A percentile compares a stretch with the other conserved stretches of the same genome.
Conservation (phyloP, 1,139 yeast species). For the Pneumocystis murina region DNA sequence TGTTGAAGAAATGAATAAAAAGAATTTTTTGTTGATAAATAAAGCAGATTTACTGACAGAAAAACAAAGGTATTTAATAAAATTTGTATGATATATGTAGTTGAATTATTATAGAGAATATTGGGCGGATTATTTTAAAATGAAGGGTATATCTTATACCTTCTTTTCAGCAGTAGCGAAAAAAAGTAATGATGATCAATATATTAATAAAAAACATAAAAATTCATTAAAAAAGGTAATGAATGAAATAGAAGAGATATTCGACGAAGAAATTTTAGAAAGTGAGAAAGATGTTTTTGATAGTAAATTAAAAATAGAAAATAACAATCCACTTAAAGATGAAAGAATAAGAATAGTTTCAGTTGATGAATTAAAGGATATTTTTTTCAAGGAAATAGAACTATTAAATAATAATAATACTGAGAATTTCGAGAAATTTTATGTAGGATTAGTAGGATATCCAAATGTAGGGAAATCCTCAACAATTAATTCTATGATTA, state of each 20-base stretch:
- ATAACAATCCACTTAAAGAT: constrained; percentile 21
- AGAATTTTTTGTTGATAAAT: constrained; percentile 70
- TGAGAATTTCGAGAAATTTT: constrained; percentile 33
- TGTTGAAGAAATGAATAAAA: constrained; percentile 64
- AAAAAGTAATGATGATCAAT: not conserved
- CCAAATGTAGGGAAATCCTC: constrained; percentile 96
- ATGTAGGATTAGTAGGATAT: constrained; percentile 82
- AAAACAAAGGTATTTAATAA: constrained; percentile 39
- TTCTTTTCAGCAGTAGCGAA: constrained; percentile 81
- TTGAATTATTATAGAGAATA: constrained; percentile 21
- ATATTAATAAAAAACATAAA: constrained; percentile 21
- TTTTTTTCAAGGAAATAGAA: constrained; percentile 73
- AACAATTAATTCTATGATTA: constrained; percentile 87
- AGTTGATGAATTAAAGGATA: constrained; percentile 68
- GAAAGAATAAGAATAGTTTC: constrained; percentile 47
- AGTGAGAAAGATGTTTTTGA: constrained; percentile 18
- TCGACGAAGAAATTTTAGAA: constrained; percentile 10
- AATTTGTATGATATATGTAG: not conserved
- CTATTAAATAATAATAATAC: not conserved
- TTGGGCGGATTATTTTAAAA: constrained; percentile 76
- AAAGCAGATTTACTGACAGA: constrained; percentile 79
- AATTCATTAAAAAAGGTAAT: constrained; percentile 12
- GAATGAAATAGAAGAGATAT: constrained; percentile 18
- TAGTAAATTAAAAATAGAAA: constrained; percentile 25
- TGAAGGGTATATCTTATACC: constrained; percentile 60